These are phyloP conservation scores for Xylariaceae sp. DNA, from an alignment of 2,329 filamentous ascomycete species.

Conservation along the genomic window DNA sequence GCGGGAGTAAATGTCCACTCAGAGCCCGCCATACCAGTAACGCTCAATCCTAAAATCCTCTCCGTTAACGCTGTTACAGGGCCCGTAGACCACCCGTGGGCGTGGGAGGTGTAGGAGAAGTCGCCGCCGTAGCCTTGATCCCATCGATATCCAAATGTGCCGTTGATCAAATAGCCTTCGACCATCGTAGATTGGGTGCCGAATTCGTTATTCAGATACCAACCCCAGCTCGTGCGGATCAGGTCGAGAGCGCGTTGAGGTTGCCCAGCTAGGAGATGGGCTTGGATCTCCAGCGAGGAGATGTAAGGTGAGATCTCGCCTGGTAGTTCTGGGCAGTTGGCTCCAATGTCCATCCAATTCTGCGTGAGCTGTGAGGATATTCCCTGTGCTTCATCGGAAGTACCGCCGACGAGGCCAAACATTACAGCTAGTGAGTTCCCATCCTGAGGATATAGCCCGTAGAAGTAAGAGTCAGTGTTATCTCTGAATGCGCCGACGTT, in stretches of 20 bases:
- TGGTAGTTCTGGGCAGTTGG: constrained; percentile 54
- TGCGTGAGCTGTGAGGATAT: constrained; percentile 45
- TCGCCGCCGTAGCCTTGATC: constrained; percentile 51
- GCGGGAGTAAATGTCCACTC: constrained; percentile 39
- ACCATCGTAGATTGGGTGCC: constrained; percentile 58
- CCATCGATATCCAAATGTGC: constrained; percentile 55
- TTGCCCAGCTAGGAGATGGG: constrained; percentile 48
- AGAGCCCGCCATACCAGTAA: constrained; percentile 36
- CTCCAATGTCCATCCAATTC: constrained; percentile 56
- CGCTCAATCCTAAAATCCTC: constrained; percentile 41
- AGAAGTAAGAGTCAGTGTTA: constrained; percentile 40
- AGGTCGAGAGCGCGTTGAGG: constrained; percentile 53
- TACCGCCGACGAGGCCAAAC: constrained; percentile 42
- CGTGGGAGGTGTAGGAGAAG: constrained; percentile 45
- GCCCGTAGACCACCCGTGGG: constrained; percentile 50
- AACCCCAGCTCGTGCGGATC: constrained; percentile 57
- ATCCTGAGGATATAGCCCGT: constrained; percentile 57
- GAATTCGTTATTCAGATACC: constrained; percentile 56
- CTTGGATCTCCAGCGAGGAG: constrained; percentile 57
- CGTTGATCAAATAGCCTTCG: constrained; percentile 57
- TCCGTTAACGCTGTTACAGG: constrained; percentile 46
- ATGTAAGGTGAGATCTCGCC: constrained; percentile 59
- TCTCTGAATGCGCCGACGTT: constrained; percentile 50
- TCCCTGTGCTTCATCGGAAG: constrained; percentile 31
- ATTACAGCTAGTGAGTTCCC: constrained; percentile 56